Base-by-base conservation (phyloP, 2,329 filamentous ascomycete genomes). In the Microdochium trichocladiopsis region DNA sequence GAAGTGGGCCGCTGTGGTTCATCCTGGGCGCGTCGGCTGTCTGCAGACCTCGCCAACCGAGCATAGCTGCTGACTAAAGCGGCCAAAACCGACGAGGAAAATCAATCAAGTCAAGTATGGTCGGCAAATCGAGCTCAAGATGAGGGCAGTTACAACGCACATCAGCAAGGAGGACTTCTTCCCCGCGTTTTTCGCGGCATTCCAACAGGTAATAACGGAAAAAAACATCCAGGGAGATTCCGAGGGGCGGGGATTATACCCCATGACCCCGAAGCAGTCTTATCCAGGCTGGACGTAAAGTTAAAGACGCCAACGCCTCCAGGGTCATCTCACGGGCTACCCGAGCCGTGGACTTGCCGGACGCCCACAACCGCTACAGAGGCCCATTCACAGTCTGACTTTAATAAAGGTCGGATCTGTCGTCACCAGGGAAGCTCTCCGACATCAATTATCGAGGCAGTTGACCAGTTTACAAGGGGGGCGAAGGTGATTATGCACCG, bases 191-290 rank as follows among this genome's bases (percentile, higher is more conserved):
- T 41, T 18, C 8, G 36, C n/a, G n/a, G 36, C 36, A 41, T 41
- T 41, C 36, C 6, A 41, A 16, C 36, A 41, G 36, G n/a, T 16
- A 18, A 52, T 66, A 48, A 65, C 59, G 41, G 11, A 52, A 49
- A 53, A 52, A 18, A 66, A 65, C 52, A 63, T 66, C 48, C 49
- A 45, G 50, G 51, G 57, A 55, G 55, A 48, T 66, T 66, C 55
- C 23, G 50, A 60, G 60, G 57, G 52, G 58, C 63, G 57, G 53
- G 63, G 22, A 53, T 69, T 50, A 54, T 64, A 47, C 61, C 61
- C 50, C 56, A 58, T 49, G 48, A 67, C 56, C 61, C 57, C 60
- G 58, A 64, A 12, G 58, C 53, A 24, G 61, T 67, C 25, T 23
- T 66, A 49, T 61, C 55, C 43, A 62, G 58, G 56, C 61, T 65